A percentile compares a stretch with the other conserved stretches of the same genome.
phyloP scores from a whole-genome alignment of 805 yeast genomes.

The Monosporozyma solicola region DNA sequence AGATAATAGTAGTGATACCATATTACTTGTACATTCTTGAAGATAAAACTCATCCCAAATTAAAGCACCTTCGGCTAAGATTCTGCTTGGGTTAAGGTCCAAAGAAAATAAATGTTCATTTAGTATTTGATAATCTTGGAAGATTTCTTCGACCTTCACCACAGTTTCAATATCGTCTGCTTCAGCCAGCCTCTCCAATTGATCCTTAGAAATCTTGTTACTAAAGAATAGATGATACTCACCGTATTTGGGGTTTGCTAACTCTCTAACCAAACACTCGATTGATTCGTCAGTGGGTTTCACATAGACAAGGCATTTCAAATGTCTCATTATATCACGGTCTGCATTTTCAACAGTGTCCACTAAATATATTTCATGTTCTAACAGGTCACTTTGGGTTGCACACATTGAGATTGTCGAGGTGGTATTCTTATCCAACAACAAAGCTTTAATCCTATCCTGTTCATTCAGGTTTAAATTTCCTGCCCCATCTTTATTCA shows the following conservation, averaged over 20 bases:
- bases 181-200: constrained; percentile 81
- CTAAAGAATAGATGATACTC: constrained; percentile 71
- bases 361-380: constrained; percentile 75
- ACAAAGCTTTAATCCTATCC: constrained; percentile 54
- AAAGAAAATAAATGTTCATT: constrained; percentile 58
- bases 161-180: constrained; percentile 82
- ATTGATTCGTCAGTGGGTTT: constrained; percentile 65
- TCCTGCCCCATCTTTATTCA: background rate
- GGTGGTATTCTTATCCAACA: constrained; percentile 74
- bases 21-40: constrained; percentile 16
- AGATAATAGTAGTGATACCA: constrained; percentile 39
- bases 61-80: constrained; percentile 20
- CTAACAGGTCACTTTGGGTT: constrained; percentile 75
- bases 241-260: constrained; percentile 70
- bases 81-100: constrained; percentile 20
- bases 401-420: constrained; percentile 80
- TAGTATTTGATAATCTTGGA: constrained; percentile 71
- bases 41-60: constrained; percentile 23
- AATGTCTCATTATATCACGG: constrained; percentile 66
- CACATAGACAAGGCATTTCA: constrained; percentile 71
- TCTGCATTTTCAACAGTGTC: constrained; percentile 55
- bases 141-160: constrained; percentile 67
- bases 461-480: background rate
- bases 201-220: constrained; percentile 64
- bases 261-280: constrained; percentile 51